Evolutionary conservation across 139 green algal species (phyloP).

Genomic region (Pleodorina starrii): DNA sequence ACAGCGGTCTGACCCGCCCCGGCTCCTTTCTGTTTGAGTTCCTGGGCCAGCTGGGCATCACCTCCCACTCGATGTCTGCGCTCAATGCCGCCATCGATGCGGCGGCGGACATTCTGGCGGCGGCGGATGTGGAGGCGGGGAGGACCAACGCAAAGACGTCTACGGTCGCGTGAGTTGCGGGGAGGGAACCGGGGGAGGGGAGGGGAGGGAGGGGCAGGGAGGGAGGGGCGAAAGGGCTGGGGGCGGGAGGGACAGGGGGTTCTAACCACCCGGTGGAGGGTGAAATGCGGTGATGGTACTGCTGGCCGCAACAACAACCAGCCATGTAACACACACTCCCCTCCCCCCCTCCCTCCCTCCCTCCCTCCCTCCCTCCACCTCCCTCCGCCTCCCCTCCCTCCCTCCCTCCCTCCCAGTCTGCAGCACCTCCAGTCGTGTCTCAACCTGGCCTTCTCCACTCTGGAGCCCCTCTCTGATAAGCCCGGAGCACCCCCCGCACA

Average conservation of each 20-base stretch:
- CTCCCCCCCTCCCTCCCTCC: background rate
- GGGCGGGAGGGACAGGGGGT: background rate
- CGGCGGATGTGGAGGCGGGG: slow-evolving; percentile 48
- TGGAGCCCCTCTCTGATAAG: slow-evolving; percentile 50
- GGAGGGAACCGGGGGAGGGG: background rate
- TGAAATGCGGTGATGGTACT: no score
- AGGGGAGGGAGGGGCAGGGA: background rate
- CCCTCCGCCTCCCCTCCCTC: background rate
- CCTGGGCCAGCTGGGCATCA: slow-evolving; percentile 63
- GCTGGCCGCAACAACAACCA: no score
- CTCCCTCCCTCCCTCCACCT: background rate
- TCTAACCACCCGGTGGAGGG: background rate
- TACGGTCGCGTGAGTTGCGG: slow-evolving; percentile 41
- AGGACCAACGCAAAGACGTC: slow-evolving; percentile 26
- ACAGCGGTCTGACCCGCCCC: slow-evolving; percentile 59
- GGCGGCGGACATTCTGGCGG: slow-evolving; percentile 39
- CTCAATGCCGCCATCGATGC: slow-evolving; percentile 62
- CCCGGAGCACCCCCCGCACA: slow-evolving; percentile 55
- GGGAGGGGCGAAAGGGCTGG: background rate
- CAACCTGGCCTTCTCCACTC: slow-evolving; percentile 74
- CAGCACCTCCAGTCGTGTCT: slow-evolving; percentile 70
- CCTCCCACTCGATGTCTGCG: slow-evolving; percentile 24
- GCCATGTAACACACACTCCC: no score
- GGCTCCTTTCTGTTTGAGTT: slow-evolving; percentile 70
- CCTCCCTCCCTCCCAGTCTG: slow-evolving; percentile 54